Base-by-base conservation (phyloP, 768 basidiomycete genomes). In the Naematelia aurantialba region DNA sequence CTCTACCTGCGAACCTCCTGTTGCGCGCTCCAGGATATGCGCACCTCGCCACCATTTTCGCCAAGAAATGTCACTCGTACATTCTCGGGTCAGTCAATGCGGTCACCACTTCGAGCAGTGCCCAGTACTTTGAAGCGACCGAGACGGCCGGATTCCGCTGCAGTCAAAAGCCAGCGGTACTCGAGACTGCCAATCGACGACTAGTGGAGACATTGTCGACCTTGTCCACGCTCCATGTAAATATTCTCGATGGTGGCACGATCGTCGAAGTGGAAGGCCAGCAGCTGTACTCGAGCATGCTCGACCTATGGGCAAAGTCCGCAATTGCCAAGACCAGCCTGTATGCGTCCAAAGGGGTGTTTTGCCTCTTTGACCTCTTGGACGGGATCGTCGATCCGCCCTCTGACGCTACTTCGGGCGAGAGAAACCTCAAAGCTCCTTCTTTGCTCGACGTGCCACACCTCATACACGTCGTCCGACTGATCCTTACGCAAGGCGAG, bases 51-150 rank as follows among this genome's bases (percentile, higher is more conserved):
- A 75, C 79, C 0, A 76, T 79, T 21, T 77, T 80, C 39, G 74
- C 79, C 14, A 79, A 74, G 52, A 80, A 80, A 60, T 76, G 70
- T 45, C 78, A 80, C 31, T 76, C 79, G 14, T 79, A 80, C 61
- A 78, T 81, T 55, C 78, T 79, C 22, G 78, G 79, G n/a, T 77
- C 78, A 44, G 73, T 81, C 50, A 78, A 79, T 52, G 79, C 80
- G 1, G 79, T 80, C 25, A 81, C 80, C 13, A 79, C 79, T 11
- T 73, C 79, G 4, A 74, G 78, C 2, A 65, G 68, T 4, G 49
- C 64, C 3, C 49, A 61, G 4, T 62, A 63, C 29, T 77, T 81
- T 64, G 78, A 78, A 53, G 76, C 78, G 29, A 76, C 76, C 44
- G 80, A 81, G 51, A 76, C 76, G 12, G 79, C 79, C 2, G 79